Percentiles rank a stretch among this genome's conserved stretches.
phyloP scores from a whole-genome alignment of 345 rosid species.

The Brassica carinata region DNA sequence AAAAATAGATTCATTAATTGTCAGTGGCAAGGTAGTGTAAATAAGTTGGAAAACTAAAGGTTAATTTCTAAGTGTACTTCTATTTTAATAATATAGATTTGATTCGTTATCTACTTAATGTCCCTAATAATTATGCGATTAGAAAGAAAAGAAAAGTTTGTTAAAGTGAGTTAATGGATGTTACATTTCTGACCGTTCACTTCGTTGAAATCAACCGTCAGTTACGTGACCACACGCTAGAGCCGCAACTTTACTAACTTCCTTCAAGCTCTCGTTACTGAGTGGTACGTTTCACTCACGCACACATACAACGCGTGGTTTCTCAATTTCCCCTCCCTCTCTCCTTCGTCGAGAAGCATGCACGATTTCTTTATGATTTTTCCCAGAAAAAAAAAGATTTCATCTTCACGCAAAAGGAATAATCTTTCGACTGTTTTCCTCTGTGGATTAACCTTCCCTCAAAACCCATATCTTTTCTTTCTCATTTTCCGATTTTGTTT shows the following conservation, averaged over 20 bases:
- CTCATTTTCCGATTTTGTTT: neutral
- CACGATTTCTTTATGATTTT: neutral
- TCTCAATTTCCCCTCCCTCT: neutral
- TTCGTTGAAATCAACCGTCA: constrained; percentile 19
- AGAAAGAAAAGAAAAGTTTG: neutral
- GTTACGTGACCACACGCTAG: constrained; percentile 15
- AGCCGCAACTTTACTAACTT: neutral
- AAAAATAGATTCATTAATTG: too few relatives aligned
- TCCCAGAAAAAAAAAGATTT: neutral
- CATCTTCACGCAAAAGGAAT: constrained; percentile 28
- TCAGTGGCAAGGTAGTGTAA: too few relatives aligned
- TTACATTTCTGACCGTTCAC: constrained; percentile 19
- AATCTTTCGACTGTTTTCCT: constrained; percentile 24
- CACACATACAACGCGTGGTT: neutral
- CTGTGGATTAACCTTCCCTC: constrained; percentile 4
- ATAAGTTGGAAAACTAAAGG: too few relatives aligned
- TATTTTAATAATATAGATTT: too few relatives aligned
- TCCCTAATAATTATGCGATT: neutral
- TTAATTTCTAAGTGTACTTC: too few relatives aligned
- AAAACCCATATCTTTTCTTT: constrained; percentile 22
- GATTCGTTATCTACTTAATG: too few relatives aligned
- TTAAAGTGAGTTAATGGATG: neutral
- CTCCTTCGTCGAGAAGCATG: constrained; percentile 40
- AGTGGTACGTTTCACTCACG: neutral
- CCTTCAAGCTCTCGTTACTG: neutral